Evolutionary conservation across 495 filamentous ascomycete species (phyloP).

Genomic region (Mytilinidion resinicola): DNA sequence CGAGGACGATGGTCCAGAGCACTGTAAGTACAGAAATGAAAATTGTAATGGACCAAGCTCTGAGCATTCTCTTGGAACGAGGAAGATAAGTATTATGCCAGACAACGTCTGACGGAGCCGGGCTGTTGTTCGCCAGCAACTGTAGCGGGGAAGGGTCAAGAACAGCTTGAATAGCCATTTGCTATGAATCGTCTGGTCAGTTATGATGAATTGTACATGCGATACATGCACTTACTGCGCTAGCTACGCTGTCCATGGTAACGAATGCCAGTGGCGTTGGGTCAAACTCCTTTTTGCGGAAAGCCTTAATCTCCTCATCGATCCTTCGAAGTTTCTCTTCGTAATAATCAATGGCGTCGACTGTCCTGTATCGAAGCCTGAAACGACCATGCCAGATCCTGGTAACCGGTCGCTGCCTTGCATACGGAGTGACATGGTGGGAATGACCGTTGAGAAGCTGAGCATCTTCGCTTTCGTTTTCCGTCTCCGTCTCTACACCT

Average conservation of each 20-base stretch:
- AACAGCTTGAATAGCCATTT: constrained; percentile 91
- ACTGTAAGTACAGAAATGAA: constrained; percentile 76
- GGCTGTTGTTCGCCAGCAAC: constrained; percentile 77
- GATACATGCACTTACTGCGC: constrained; percentile 42
- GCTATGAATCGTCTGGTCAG: constrained; percentile 34
- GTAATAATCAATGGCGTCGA: constrained; percentile 92
- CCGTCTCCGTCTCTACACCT: constrained; percentile 39
- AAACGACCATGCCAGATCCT: constrained; percentile 77
- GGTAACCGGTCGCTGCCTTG: constrained; percentile 55
- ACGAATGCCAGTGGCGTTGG: constrained; percentile 86
- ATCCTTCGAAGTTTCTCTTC: constrained; percentile 75
- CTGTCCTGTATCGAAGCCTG: constrained; percentile 60
- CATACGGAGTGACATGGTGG: constrained; percentile 39
- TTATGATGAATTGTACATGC: not conserved
- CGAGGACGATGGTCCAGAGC: constrained; percentile 82
- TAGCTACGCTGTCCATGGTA: constrained; percentile 92
- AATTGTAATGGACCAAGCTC: constrained; percentile 74
- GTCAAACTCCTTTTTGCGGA: constrained; percentile 68
- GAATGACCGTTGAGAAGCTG: constrained; percentile 47
- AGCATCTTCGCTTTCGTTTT: constrained; percentile 40
- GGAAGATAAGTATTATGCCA: constrained; percentile 93
- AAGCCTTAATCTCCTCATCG: constrained; percentile 66
- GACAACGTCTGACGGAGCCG: constrained; percentile 79
- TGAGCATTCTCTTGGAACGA: constrained; percentile 60
- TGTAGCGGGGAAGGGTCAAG: constrained; percentile 82